Base-by-base conservation (phyloP, 805 yeast species). In the Grigorovia yakushimaensis region DNA sequence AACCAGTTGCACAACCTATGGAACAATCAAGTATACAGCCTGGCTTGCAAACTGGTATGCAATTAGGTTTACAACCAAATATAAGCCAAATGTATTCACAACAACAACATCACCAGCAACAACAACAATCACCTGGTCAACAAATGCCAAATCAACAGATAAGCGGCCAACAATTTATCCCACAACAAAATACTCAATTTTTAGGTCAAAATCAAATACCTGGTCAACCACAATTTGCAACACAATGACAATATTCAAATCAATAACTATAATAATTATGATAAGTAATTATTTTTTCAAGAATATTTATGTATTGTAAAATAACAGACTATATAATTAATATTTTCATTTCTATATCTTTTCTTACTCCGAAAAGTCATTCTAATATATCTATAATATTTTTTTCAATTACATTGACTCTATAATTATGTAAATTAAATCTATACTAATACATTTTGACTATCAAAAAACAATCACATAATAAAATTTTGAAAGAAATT, bases 21-120 rank as follows among this genome's bases (percentile, higher is more conserved):
- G n/a, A n/a, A n/a, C 46, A 43, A 18, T 17, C 27, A 23, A 21
- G 15, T 9, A 15, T n/a, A 2, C 43, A 41, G 21, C 18, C 21
- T 8, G 9, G 18, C 21, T 5, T 9, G 22, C 43, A 17, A 23
- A 21, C 27, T 22, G 43, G 43, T 4, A 9, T 23, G 4, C 48
- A 30, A 21, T 23, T 20, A 13, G 5, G n/a, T 20, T 17, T 22
- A 19, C 23, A 33, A 20, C 2, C 40, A 17, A 30, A 41, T 13
- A 41, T 27, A 15, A 15, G 35, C 5, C 47, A 41, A 41, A 9
- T 33, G n/a, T 33, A 33, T 33, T 33, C 17, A 33, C 43, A 19
- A 19, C 39, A 19, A 20, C 44, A 35, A 18, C 46, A 30, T 20
- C 33, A 42, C 24, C 45, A 48, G 22, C 42, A 22, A 23, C 51